phyloP scores from a whole-genome alignment of 345 rosid species.

The Boechera divaricarpa region DNA sequence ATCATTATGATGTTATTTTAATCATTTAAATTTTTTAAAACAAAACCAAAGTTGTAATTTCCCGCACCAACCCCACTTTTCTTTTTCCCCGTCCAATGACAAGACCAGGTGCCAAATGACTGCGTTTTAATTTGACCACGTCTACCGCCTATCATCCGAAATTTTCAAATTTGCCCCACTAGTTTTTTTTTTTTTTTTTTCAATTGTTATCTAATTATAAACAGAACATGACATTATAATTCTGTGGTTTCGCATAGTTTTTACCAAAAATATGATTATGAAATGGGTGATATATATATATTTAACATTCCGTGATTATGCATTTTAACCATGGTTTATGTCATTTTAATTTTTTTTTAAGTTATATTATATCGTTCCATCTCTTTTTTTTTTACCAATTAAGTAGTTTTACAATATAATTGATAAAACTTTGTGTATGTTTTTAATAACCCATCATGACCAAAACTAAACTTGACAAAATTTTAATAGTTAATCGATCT shows the following conservation, averaged over 20 bases:
- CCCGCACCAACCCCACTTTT: conserved; percentile 39
- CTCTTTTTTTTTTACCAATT: too few species aligned
- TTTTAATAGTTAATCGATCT: neutral
- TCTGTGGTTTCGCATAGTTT: neutral
- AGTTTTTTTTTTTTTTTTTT: neutral
- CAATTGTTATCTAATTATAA: neutral
- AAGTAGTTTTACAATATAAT: too few species aligned
- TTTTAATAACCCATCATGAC: too few species aligned
- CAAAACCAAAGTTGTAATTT: conserved; percentile 15
- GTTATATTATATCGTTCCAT: neutral
- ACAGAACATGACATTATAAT: neutral
- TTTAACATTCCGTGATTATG: neutral
- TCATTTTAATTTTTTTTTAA: neutral
- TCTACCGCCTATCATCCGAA: conserved; percentile 9
- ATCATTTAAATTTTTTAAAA: conserved; percentile 24
- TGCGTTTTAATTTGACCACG: conserved; percentile 31
- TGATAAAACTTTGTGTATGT: too few species aligned
- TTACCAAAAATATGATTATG: neutral
- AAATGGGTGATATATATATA: neutral
- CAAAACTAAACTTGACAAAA: too few species aligned
- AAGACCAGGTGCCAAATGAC: conserved; percentile 38
- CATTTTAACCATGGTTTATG: too few species aligned
- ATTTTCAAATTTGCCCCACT: conserved; percentile 24
- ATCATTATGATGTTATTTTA: conserved; percentile 56
- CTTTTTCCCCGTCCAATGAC: conserved; percentile 31